Evolutionary conservation across 1,284 basidiomycete species (phyloP), one percentile per base, ranked within the genome.

Genomic region (Jaminaea rosea): DNA sequence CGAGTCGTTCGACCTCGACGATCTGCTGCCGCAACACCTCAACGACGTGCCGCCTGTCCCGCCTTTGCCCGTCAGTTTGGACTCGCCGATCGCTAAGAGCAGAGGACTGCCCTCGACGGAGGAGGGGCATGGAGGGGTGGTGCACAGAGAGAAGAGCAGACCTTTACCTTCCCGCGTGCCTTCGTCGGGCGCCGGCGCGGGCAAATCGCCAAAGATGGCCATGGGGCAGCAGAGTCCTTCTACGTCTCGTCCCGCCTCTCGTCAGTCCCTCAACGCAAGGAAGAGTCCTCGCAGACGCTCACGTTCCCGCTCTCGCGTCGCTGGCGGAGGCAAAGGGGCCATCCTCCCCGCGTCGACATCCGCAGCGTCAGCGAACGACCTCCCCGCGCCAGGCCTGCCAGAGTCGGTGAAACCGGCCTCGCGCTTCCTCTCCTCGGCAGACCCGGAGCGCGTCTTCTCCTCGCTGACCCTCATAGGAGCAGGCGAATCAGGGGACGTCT

Each of bases 1-100:
- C 4, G 63, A 62, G 28, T 63, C 60, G 52, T 57, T 67, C 55
- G 63, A 67, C 29, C 44, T 67, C 21, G 62, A 67, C 23, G 65
- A 67, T 4, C 55, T 67, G 34, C 17, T 67, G 48, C 62, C 60
- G 3, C 47, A 50, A 44, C 26, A 60, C 63, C 37, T 23, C n/a
- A 34, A 26, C 26, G 37, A 24, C 15, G 59, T 65, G 23, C 65
- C 65, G 10, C 65, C 65, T 10, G 60, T 67, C 10, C 63, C 65
- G 7, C 53, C 62, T 3, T 32, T 67, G 54, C 60, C 61, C 15
- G 36, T 23, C 24, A n/a, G n/a, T n/a, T n/a, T n/a, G n/a, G n/a
- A n/a, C n/a, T n/a, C n/a, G n/a, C n/a, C n/a, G n/a, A n/a, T n/a
- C n/a, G n/a, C n/a, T n/a, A n/a, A n/a, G n/a, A n/a, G n/a, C n/a